A percentile compares a stretch with the other conserved stretches of the same genome.
phyloP scores from a whole-genome alignment of 768 basidiomycete species.

The Agaricus subrufescens region DNA sequence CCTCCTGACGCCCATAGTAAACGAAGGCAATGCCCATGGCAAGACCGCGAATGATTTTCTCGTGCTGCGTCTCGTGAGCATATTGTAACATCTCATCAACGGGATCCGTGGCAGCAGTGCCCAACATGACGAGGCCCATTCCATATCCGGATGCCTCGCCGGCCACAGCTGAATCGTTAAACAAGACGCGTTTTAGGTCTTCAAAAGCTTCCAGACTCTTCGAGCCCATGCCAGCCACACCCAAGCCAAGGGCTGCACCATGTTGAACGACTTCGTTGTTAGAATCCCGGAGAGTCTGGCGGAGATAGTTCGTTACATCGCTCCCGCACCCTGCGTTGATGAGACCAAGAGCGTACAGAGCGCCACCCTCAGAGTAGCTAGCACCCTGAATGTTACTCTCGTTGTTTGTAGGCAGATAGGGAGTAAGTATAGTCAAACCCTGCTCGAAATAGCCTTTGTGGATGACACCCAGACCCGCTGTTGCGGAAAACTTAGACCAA shows the following conservation, averaged over 20 bases:
- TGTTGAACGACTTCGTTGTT: slow-evolving; percentile 91
- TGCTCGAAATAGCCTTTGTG: slow-evolving; percentile 96
- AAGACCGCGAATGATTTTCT: slow-evolving; percentile 97
- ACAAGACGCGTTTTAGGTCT: slow-evolving; percentile 82
- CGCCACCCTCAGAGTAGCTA: slow-evolving; percentile 92
- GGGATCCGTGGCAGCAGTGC: slow-evolving; percentile 75
- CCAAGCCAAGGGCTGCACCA: slow-evolving; percentile 95
- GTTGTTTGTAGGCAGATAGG: slow-evolving; percentile 82
- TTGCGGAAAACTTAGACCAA: slow-evolving; percentile 98
- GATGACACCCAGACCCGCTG: slow-evolving; percentile 94
- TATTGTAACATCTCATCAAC: slow-evolving; percentile 96
- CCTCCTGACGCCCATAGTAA: slow-evolving; percentile 89
- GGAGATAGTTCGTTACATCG: slow-evolving; percentile 71
- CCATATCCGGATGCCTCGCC: slow-evolving; percentile 96
- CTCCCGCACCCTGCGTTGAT: slow-evolving; percentile 91
- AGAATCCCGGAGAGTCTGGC: slow-evolving; percentile 70
- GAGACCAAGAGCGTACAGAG: slow-evolving; percentile 91
- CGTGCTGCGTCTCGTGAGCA: slow-evolving; percentile 95
- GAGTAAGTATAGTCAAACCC: slow-evolving; percentile 87
- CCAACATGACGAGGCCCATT: slow-evolving; percentile 98
- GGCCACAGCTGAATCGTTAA: slow-evolving; percentile 91
- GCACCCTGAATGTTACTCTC: slow-evolving; percentile 76
- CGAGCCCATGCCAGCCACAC: slow-evolving; percentile 92
- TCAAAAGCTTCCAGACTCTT: slow-evolving; percentile 89
- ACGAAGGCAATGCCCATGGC: slow-evolving; percentile 91